Conservation (phyloP, 331 rosid species). For the Acacia concinna region DNA sequence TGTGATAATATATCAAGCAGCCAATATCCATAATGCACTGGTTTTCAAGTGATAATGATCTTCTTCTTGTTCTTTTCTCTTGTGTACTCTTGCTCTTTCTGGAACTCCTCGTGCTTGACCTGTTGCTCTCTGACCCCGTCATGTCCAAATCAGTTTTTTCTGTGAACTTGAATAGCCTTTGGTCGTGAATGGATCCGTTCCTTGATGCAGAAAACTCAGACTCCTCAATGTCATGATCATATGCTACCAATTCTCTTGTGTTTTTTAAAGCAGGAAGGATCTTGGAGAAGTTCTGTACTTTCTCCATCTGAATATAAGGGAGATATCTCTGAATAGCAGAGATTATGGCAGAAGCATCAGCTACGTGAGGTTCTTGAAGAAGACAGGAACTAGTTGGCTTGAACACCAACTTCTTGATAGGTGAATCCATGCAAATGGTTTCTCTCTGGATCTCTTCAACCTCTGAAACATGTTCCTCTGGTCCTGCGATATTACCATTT, state of each 20-base stretch:
- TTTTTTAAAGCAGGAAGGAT: not conserved
- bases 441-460: conserved; percentile 37
- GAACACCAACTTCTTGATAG: conserved; percentile 10
- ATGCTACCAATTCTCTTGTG: conserved; percentile 30
- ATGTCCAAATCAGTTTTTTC: conserved; percentile 13
- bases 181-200: conserved; percentile 43
- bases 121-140: conserved; percentile 35
- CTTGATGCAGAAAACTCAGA: conserved; percentile 33
- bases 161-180: conserved; percentile 50
- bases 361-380: conserved; percentile 20
- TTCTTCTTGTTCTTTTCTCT: conserved; percentile 51
- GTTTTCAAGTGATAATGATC: conserved; percentile 37
- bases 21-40: conserved; percentile 42
- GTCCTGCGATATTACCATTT: conserved; percentile 23
- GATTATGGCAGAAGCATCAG: conserved; percentile 31
- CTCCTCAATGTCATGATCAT: conserved; percentile 54
- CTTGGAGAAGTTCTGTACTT: conserved; percentile 10
- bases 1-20: conserved; percentile 36
- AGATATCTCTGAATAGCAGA: conserved; percentile 35
- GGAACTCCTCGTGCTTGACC: conserved; percentile 32
- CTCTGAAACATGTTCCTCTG: conserved; percentile 35
- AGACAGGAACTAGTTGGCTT: conserved; percentile 12
- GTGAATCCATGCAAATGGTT: conserved; percentile 28
- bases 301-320: conserved; percentile 25
- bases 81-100: conserved; percentile 29